A percentile compares a stretch with the other conserved stretches of the same genome.
These are phyloP conservation scores for Solanum boliviense DNA, from an alignment of 257 asterid species.

Conservation along the genomic window DNA sequence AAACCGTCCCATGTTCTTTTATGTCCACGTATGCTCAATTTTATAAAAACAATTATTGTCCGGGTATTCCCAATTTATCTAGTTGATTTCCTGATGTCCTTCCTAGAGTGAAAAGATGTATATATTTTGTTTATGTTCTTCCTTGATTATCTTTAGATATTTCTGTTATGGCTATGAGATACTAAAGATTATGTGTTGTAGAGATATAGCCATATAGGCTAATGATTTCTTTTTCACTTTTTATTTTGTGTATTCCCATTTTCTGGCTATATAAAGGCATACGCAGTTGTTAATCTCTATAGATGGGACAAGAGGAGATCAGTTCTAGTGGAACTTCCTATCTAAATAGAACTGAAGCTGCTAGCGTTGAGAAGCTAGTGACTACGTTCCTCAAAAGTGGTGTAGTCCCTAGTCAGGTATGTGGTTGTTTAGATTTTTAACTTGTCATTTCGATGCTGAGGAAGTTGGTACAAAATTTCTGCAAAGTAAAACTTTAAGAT, in stretches of 20 bases:
- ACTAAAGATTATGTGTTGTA: neutral
- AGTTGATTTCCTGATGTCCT: neutral
- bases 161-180: neutral
- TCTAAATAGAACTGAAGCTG: conserved; percentile 91
- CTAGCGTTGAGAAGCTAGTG: conserved; percentile 91
- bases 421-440: neutral
- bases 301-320: conserved; percentile 99
- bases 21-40: conserved; percentile 66
- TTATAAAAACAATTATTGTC: neutral
- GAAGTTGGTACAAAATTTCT: neutral
- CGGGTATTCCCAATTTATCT: neutral
- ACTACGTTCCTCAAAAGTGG: conserved; percentile 97
- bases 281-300: neutral
- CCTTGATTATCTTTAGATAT: neutral
- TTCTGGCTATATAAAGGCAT: neutral
- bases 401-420: conserved; percentile 93
- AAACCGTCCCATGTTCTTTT: conserved; percentile 95
- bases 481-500: neutral
- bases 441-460: neutral
- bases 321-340: conserved; percentile 98
- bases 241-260: neutral
- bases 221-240: neutral
- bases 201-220: neutral
- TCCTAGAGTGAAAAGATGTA: neutral
- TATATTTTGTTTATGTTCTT: neutral